Conservation (phyloP, 805 yeast genomes). For the Phaffomyces opuntiae region DNA sequence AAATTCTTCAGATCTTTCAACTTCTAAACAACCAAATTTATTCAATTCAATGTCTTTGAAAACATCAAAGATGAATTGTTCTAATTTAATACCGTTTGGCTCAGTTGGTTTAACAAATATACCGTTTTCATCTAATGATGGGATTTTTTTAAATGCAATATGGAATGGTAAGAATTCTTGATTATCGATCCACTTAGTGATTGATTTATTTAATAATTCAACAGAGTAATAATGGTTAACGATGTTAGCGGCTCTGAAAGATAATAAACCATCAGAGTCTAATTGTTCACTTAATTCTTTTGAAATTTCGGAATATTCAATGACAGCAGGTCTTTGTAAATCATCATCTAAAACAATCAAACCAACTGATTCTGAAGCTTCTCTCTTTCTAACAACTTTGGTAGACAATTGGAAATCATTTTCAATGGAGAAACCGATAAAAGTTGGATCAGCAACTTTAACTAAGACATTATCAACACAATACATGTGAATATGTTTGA, state of each 20-base stretch:
- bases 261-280: slow-evolving; percentile 55
- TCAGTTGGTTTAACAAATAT: slow-evolving; percentile 50
- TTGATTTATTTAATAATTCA: slow-evolving; percentile 50
- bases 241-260: slow-evolving; percentile 89
- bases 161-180: slow-evolving; percentile 80
- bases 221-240: slow-evolving; percentile 94
- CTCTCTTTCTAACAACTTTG: slow-evolving; percentile 90
- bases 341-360: slow-evolving; percentile 67
- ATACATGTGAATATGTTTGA: slow-evolving; percentile 90
- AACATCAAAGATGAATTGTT: slow-evolving; percentile 95
- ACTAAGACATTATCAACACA: slow-evolving; percentile 94
- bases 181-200: slow-evolving; percentile 66
- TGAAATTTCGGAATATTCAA: slow-evolving; percentile 90
- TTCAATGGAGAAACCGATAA: slow-evolving; percentile 72
- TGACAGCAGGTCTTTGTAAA: slow-evolving; percentile 66
- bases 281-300: slow-evolving; percentile 59
- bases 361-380: slow-evolving; percentile 85
- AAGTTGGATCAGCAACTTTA: slow-evolving; percentile 85
- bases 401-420: slow-evolving; percentile 74
- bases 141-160: slow-evolving; percentile 86
- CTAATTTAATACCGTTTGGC: slow-evolving; percentile 90
- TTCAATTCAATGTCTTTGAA: slow-evolving; percentile 68
- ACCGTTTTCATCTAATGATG: slow-evolving; percentile 43
- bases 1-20: slow-evolving; percentile 76
- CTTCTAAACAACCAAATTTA: slow-evolving; percentile 89